Percentiles rank a stretch among this genome's conserved stretches.
Conservation (phyloP, 306 rosid species). For the Sechiopsis laciniata region DNA sequence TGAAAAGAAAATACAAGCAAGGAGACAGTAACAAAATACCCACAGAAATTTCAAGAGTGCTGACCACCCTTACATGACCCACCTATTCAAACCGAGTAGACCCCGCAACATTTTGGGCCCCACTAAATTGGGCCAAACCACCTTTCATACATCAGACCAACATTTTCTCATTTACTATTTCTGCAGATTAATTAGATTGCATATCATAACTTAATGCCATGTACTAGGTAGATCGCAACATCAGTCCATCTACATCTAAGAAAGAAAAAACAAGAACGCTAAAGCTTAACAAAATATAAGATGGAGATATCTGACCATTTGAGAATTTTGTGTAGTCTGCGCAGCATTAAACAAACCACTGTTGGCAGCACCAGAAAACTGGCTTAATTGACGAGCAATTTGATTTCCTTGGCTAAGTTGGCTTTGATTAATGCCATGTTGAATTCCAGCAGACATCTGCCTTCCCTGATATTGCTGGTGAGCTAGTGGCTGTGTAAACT, state of each 20-base stretch:
- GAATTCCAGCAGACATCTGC: constrained; percentile 76
- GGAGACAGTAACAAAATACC: no score
- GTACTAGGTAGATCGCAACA: background rate
- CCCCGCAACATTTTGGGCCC: no score
- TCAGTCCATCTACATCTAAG: constrained; percentile 4
- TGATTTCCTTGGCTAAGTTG: constrained; percentile 94
- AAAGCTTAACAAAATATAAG: constrained; percentile 6
- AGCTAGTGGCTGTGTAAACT: constrained; percentile 72
- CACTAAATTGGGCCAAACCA: no score
- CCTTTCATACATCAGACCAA: no score
- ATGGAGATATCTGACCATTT: constrained; percentile 53
- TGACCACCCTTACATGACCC: no score
- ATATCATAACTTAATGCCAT: constrained; percentile 1
- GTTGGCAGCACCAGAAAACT: constrained; percentile 75
- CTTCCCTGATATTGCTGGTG: constrained; percentile 90
- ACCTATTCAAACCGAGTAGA: no score
- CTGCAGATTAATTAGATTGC: background rate
- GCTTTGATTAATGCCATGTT: constrained; percentile 78
- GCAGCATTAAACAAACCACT: constrained; percentile 79
- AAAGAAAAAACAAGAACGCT: background rate
- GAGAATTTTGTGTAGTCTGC: constrained; percentile 75
- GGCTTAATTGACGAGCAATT: constrained; percentile 65
- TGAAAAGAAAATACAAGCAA: no score
- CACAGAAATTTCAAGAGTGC: no score
- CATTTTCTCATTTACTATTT: no score